A percentile compares a stretch with the other conserved stretches of the same genome.
phyloP scores from a whole-genome alignment of 2,329 filamentous ascomycete species.

The Venturia effusa region DNA sequence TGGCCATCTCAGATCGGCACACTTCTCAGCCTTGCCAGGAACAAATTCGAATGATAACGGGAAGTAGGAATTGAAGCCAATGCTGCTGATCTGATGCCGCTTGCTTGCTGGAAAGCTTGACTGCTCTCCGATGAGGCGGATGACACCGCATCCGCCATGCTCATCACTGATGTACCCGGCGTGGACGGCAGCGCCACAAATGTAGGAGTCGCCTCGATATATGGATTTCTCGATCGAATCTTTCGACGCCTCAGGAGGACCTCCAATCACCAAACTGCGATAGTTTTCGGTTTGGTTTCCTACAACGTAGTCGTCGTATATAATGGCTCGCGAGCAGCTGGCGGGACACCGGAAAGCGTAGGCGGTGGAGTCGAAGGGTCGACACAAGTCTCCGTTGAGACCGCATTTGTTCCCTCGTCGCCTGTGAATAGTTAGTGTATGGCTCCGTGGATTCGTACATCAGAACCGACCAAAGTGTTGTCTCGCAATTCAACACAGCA shows the following conservation, averaged over 20 bases:
- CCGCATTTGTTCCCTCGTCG: conserved; percentile 59
- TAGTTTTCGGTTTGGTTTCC: conserved; percentile 54
- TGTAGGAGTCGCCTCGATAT: conserved; percentile 83
- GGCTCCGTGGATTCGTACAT: conserved; percentile 19
- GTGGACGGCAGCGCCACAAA: conserved; percentile 77
- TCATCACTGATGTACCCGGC: conserved; percentile 63
- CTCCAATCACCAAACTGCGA: conserved; percentile 43
- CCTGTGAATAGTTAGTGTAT: conserved; percentile 16
- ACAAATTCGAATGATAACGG: conserved; percentile 77
- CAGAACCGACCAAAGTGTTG: conserved; percentile 52
- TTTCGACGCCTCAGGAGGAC: conserved; percentile 30
- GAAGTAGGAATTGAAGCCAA: conserved; percentile 78
- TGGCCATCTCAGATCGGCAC: conserved; percentile 73
- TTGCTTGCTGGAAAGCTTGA: conserved; percentile 52
- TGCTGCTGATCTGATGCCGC: conserved; percentile 64
- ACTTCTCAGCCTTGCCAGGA: conserved; percentile 51
- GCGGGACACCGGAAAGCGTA: conserved; percentile 68
- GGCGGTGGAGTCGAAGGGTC: conserved; percentile 54
- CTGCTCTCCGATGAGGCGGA: conserved; percentile 60
- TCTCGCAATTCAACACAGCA: conserved; percentile 53
- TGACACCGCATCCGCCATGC: conserved; percentile 71
- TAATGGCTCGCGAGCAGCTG: conserved; percentile 53
- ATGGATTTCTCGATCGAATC: conserved; percentile 35
- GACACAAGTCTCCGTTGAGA: conserved; percentile 61
- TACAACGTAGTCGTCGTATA: conserved; percentile 65